phyloP scores from a whole-genome alignment of 202 grass and related monocot species.

The Schoenoplectus tabernaemontani region DNA sequence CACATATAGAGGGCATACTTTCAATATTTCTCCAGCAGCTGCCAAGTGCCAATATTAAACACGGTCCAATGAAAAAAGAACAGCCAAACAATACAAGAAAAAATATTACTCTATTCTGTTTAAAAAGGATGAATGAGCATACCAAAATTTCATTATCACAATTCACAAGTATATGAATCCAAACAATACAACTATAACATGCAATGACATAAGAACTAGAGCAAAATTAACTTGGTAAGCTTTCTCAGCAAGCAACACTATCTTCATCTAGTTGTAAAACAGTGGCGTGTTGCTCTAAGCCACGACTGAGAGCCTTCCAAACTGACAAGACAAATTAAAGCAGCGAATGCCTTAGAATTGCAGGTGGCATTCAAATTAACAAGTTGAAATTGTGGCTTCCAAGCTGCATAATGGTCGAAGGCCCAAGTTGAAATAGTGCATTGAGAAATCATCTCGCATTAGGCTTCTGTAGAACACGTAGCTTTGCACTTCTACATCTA shows the following conservation, averaged over 20 bases:
- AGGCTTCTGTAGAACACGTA: constrained; percentile 70
- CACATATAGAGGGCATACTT: background rate
- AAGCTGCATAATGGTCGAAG: background rate
- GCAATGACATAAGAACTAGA: background rate
- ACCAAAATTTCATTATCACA: background rate
- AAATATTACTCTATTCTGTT: background rate
- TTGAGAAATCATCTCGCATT: background rate
- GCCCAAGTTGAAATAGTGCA: background rate
- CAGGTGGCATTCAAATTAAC: background rate
- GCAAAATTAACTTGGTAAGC: background rate
- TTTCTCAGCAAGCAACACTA: background rate
- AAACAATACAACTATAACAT: background rate
- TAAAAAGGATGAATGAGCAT: background rate
- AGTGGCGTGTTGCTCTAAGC: background rate
- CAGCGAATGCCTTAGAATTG: background rate
- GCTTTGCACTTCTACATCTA: constrained; percentile 95
- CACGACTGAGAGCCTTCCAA: background rate
- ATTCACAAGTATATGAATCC: background rate
- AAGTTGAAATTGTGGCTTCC: background rate
- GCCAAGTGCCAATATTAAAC: background rate
- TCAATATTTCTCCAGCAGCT: background rate
- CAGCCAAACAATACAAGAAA: background rate
- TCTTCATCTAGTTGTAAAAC: background rate
- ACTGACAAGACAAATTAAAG: background rate
- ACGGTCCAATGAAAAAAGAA: background rate